These are phyloP conservation scores for Ceratocystis lukuohia DNA, from an alignment of 2,329 filamentous ascomycete genomes.

Conservation along the genomic window DNA sequence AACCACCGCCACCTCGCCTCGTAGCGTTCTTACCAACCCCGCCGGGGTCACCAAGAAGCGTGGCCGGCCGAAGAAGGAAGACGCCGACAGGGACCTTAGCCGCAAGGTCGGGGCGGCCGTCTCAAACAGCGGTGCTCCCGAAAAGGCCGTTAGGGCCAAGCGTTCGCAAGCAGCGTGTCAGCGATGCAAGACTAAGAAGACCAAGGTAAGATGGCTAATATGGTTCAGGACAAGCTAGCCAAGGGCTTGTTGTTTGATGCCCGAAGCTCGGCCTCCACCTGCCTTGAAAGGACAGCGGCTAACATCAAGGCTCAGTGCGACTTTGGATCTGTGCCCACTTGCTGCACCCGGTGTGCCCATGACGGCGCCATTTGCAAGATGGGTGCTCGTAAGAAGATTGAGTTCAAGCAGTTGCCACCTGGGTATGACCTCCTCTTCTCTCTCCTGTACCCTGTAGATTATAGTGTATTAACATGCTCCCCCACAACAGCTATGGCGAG, in stretches of 20 bases:
- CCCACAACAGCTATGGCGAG: constrained; percentile 41
- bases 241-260: not conserved
- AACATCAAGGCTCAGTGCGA: constrained; percentile 10
- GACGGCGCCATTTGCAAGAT: constrained; percentile 51
- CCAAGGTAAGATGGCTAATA: constrained; percentile 36
- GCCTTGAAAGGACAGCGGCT: not conserved
- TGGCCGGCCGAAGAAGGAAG: constrained; percentile 18
- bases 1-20: not conserved
- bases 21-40: not conserved
- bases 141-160: constrained; percentile 39
- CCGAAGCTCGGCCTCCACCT: not conserved
- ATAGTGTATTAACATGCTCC: not conserved
- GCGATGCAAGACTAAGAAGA: constrained; percentile 56
- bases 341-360: constrained; percentile 51
- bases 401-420: constrained; percentile 51
- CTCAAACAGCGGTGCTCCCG: not conserved
- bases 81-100: constrained; percentile 6
- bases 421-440: constrained; percentile 32
- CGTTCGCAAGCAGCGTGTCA: constrained; percentile 55
- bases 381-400: constrained; percentile 52
- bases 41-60: constrained; percentile 15
- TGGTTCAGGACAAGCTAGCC: not conserved
- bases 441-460: not conserved
- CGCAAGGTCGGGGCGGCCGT: constrained; percentile 8
- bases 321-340: constrained; percentile 3